Percentiles rank a stretch among this genome's conserved stretches.
phyloP scores from a whole-genome alignment of 2,329 filamentous ascomycete species.

The Diaporthe nobilis region DNA sequence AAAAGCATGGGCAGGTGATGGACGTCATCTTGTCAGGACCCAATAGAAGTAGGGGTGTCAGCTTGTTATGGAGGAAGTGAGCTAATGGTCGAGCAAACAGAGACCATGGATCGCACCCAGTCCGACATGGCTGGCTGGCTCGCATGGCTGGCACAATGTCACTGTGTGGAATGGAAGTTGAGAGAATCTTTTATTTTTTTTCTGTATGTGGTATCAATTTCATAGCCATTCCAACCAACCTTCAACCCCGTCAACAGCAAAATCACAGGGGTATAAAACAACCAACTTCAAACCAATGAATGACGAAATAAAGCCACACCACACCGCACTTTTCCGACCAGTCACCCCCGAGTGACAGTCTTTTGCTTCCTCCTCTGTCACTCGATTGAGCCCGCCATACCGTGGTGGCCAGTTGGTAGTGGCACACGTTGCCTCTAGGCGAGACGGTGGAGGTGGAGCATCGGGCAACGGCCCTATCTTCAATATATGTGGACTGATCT shows the following conservation, averaged over 20 bases:
- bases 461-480: background rate
- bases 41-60: background rate
- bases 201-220: slow-evolving; percentile 26
- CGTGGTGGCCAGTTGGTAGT: background rate
- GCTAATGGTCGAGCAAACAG: background rate
- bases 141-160: background rate
- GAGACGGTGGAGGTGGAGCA: background rate
- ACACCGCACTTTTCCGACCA: slow-evolving; percentile 15
- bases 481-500: background rate
- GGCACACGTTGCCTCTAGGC: background rate
- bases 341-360: background rate
- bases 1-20: too few species aligned
- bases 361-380: background rate
- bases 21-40: background rate
- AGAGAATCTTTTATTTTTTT: slow-evolving; percentile 22
- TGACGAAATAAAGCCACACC: background rate
- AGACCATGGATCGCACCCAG: background rate
- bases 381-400: background rate
- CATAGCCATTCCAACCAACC: slow-evolving; percentile 24
- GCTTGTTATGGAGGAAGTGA: background rate
- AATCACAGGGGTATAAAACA: slow-evolving; percentile 33
- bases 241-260: slow-evolving; percentile 4
- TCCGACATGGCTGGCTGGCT: background rate
- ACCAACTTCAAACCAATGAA: slow-evolving; percentile 21
- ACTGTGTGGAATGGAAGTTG: background rate